Evolutionary conservation across 2,329 filamentous ascomycete species (phyloP).

Genomic region (Calonectria naviculata): DNA sequence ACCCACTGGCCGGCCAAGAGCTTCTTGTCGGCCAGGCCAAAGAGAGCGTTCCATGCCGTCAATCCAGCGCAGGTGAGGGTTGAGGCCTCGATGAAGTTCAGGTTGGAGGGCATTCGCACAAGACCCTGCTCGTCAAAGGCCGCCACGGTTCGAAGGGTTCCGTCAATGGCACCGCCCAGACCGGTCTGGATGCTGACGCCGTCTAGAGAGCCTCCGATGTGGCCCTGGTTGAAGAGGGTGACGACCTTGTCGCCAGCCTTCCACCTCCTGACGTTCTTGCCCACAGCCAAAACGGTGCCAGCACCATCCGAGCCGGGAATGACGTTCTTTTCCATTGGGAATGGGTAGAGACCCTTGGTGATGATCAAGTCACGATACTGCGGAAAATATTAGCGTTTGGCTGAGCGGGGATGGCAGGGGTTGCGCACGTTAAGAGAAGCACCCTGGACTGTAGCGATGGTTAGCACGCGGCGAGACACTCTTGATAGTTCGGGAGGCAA

Average conservation of each 20-base stretch:
- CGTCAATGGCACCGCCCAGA: constrained; percentile 76
- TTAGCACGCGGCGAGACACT: constrained; percentile 10
- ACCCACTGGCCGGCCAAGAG: constrained; percentile 68
- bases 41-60: constrained; percentile 75
- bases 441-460: constrained; percentile 51
- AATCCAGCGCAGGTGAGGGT: constrained; percentile 71
- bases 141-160: constrained; percentile 74
- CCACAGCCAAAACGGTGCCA: constrained; percentile 63
- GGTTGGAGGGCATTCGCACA: constrained; percentile 68
- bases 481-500: background rate
- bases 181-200: constrained; percentile 57
- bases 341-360: constrained; percentile 59
- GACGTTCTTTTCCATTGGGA: constrained; percentile 54
- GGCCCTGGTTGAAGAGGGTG: constrained; percentile 71
- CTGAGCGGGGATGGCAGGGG: background rate
- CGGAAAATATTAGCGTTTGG: constrained; percentile 7
- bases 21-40: constrained; percentile 59
- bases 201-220: constrained; percentile 58
- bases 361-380: constrained; percentile 65
- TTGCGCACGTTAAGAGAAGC: constrained; percentile 60
- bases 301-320: constrained; percentile 65
- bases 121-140: constrained; percentile 77
- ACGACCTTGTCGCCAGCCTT: constrained; percentile 64
- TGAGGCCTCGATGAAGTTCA: constrained; percentile 64
- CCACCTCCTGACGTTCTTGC: constrained; percentile 59